Conservation (phyloP, 352 stramenopile genomes). For the Phytopythium montanum region DNA sequence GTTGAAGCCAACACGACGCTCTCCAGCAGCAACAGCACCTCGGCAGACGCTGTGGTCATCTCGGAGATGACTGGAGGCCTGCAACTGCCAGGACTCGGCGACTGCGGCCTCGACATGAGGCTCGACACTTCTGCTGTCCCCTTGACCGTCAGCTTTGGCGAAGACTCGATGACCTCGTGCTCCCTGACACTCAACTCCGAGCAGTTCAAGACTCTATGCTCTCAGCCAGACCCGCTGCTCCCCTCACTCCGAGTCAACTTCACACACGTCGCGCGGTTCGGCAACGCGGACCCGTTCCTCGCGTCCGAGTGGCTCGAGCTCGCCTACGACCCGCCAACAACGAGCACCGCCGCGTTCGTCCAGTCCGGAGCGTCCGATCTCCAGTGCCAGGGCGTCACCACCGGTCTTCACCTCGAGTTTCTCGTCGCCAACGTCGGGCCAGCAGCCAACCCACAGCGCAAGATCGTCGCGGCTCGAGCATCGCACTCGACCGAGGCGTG, state of each 20-base stretch:
- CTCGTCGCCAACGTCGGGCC: constrained; percentile 31
- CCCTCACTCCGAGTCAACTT: constrained; percentile 29
- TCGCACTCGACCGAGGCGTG: constrained; percentile 30
- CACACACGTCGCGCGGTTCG: constrained; percentile 33
- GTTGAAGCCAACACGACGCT: constrained; percentile 6
- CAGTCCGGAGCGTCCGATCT: constrained; percentile 19
- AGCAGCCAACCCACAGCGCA: constrained; percentile 28
- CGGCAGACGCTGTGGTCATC: constrained; percentile 8
- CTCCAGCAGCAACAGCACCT: not conserved
- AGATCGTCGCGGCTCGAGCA: constrained; percentile 35
- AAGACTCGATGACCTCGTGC: constrained; percentile 32
- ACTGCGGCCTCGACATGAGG: constrained; percentile 13
- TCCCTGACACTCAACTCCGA: constrained; percentile 22
- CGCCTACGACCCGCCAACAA: constrained; percentile 32
- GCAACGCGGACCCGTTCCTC: constrained; percentile 39
- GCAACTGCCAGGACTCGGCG: constrained; percentile 20
- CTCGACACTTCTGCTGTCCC: constrained; percentile 1
- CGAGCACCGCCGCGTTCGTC: constrained; percentile 13
- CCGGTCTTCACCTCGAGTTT: constrained; percentile 31
- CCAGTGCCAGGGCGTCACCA: constrained; percentile 21
- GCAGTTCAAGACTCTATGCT: constrained; percentile 27
- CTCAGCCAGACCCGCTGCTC: constrained; percentile 12
- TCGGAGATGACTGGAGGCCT: constrained; percentile 31
- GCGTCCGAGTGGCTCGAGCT: constrained; percentile 30
- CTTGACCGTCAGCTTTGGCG: constrained; percentile 25